Percentiles rank a stretch among this genome's conserved stretches.
Evolutionary conservation across 129 eudicot genomes (phyloP).

Genomic region (Flaveria bidentis): DNA sequence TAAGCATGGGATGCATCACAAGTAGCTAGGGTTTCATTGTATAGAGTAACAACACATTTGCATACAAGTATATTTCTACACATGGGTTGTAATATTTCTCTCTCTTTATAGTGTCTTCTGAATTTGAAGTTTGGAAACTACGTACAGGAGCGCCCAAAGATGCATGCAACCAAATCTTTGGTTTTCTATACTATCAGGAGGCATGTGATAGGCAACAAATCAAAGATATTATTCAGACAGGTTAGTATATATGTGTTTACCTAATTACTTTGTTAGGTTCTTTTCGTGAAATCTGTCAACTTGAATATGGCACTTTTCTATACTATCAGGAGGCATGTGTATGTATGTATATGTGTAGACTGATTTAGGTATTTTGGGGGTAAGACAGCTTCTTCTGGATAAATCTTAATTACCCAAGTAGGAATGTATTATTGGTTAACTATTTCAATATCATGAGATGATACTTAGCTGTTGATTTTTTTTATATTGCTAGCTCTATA

Average conservation of each 20-base stretch:
- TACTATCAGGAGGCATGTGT: not conserved
- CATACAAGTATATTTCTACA: not conserved
- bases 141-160: conserved; percentile 17
- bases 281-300: conserved; percentile 3
- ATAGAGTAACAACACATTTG: not conserved
- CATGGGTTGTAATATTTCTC: not conserved
- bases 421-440: conserved; percentile 4
- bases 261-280: not conserved
- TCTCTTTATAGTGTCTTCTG: conserved; percentile 13
- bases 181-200: conserved; percentile 16
- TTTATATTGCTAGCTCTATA: conserved; percentile 1
- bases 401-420: conserved; percentile 19
- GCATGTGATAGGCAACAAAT: not conserved
- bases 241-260: conserved; percentile 22
- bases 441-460: not conserved
- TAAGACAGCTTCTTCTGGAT: conserved; percentile 11
- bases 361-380: conserved; percentile 29
- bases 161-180: conserved; percentile 31
- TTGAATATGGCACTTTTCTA: not conserved
- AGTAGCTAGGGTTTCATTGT: conserved; percentile 25
- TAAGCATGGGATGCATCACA: conserved; percentile 14
- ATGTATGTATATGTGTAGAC: not conserved
- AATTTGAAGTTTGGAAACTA: conserved; percentile 15
- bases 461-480: conserved; percentile 2
- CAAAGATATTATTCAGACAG: conserved; percentile 22